A percentile compares a stretch with the other conserved stretches of the same genome.
phyloP scores from a whole-genome alignment of 805 yeast genomes.

The Hanseniaspora clermontiae region DNA sequence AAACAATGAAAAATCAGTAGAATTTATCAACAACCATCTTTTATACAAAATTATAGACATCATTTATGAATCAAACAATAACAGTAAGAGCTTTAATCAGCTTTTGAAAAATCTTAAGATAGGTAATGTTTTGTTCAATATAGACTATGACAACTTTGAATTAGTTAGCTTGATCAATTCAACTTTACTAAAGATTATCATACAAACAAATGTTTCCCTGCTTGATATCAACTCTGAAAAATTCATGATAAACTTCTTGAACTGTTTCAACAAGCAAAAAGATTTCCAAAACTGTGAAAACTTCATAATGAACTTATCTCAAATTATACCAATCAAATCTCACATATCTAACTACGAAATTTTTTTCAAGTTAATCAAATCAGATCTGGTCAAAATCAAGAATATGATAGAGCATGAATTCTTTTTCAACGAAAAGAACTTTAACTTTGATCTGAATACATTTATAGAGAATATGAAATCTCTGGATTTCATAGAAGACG shows the following conservation, averaged over 20 bases:
- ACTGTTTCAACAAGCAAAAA: background rate
- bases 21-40: background rate
- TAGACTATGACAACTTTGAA: background rate
- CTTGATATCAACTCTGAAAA: constrained; percentile 3
- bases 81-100: background rate
- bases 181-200: background rate
- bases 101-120: constrained; percentile 4
- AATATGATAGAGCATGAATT: background rate
- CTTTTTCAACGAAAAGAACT: constrained; percentile 2
- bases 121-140: background rate
- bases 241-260: background rate
- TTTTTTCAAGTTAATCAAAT: background rate
- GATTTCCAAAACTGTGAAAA: background rate
- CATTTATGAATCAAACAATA: background rate
- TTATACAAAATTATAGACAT: constrained; percentile 1
- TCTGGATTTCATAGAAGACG: background rate
- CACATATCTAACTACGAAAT: background rate
- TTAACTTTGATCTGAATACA: background rate
- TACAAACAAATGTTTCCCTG: background rate
- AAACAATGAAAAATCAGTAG: background rate
- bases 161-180: background rate
- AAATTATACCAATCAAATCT: background rate
- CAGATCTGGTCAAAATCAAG: background rate
- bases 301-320: background rate
- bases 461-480: constrained; percentile 3